Evolutionary conservation across 805 yeast genomes (phyloP), one percentile per base, ranked within the genome.

Genomic region (Schwanniomyces pseudopolymorphus): DNA sequence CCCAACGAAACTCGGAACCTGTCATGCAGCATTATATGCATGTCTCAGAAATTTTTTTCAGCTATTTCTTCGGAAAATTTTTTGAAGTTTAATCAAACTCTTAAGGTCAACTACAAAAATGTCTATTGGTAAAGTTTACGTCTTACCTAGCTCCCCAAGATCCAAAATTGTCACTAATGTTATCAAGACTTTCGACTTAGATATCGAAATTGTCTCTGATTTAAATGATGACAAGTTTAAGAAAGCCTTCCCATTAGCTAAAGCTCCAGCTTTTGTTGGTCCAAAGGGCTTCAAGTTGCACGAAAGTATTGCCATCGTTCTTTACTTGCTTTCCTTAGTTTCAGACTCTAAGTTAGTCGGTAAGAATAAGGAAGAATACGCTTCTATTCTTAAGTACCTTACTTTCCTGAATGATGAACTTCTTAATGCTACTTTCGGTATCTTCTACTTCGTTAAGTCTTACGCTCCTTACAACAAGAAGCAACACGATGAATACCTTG

Each of bases 401-500:
- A 87, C 96, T 3, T 72, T 87, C 56, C 75, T 83, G 65, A 88
- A 85, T 77, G 59, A 79, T 57, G 96, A 91, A 58, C 56, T 86
- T 48, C 63, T 84, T 53, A 58, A 72, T 40, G 58, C 69, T 47
- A 58, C 76, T 42, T 77, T 78, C 48, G 58, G 53, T 33, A 79
- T 80, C 54, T 80, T 88, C 70, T 63, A 64, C 48, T 85, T 89
- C 55, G 62, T 85, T 44, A 60, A 68, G 40, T 96, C 96, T 59
- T 68, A 61, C 43, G 64, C 54, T 45, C 91, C 95, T 54, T 89
- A 81, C 84, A 84, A 87, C 85, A 86, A 87, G 81, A 85, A 83
- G 72, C 48, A 60, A 51, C 79, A 78, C 50, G 87, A 84, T 48
- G 75, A 70, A 31, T 70, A 70, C 41, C 45, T 46, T 21, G 78